Percentiles rank a stretch among this genome's conserved stretches.
Conservation (phyloP, 176 grass and related monocot species). For the Musa beccarii region DNA sequence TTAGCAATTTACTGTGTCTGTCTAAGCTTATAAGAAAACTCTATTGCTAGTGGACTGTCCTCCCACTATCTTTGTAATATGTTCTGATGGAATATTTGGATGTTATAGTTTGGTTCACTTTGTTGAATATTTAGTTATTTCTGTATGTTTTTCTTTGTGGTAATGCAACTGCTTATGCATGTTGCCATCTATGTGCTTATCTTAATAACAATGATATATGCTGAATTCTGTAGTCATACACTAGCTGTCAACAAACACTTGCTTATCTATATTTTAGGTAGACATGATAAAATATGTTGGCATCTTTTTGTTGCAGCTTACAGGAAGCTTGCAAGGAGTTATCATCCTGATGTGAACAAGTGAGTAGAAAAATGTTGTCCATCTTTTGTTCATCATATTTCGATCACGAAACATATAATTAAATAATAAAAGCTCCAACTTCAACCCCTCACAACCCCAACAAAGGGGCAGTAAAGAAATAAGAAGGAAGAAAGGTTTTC, state of each 20-base stretch:
- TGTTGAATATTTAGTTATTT: neutral
- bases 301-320: conserved; percentile 45
- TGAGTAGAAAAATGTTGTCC: conserved; percentile 28
- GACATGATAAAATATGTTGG: conserved; percentile 18
- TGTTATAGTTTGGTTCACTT: neutral
- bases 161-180: too few relatives aligned
- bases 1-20: too few relatives aligned
- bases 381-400: neutral
- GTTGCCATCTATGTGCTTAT: too few relatives aligned
- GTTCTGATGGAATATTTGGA: neutral
- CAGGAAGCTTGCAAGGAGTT: conserved; percentile 83
- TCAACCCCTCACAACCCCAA: neutral
- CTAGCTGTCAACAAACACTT: neutral
- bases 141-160: too few relatives aligned
- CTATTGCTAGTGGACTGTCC: too few relatives aligned
- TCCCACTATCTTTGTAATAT: too few relatives aligned
- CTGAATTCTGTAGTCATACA: neutral
- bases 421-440: neutral
- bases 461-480: too few relatives aligned
- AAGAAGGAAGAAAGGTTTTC: too few relatives aligned
- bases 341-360: conserved; percentile 97
- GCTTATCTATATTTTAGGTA: neutral
- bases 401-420: neutral
- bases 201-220: neutral
- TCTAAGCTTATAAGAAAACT: too few relatives aligned